Evolutionary conservation across 257 asterid genomes (phyloP), one percentile per base, ranked within the genome.

Genomic region (Schizonepeta tenuifolia): DNA sequence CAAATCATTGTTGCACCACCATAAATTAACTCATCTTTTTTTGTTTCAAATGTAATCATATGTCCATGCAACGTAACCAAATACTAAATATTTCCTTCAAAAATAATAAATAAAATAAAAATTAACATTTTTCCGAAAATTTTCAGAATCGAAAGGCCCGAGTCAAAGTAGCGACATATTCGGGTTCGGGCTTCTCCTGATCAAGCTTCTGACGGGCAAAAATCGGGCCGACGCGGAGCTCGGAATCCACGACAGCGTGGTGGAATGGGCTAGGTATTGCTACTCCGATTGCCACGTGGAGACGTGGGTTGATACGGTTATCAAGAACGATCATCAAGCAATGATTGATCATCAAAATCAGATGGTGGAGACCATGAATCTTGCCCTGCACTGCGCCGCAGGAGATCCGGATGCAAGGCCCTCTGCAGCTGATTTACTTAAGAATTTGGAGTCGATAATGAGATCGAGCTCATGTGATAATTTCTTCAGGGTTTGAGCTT

Each of bases 231-330:
- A 88, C 10, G 3, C 76, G 1, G 92, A 86, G 83, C 82, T 82
- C 1, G 91, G 90, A 2, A 78, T 74, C 77, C 85, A 80, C 17
- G 83, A 77, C 40, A 76, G 71, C 78, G 53, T 90, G 2, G 90
- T 92, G 9, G 92, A 90, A 41, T 90, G 98, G 98, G 97, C 97
- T 0, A 78, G 97, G 54, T 81, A 87, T 44, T 90, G 98, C 78
- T 88, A 92, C 80, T 86, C 98, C 0, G 95, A 92, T 31, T 86
- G 97, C 69, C 95, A 82, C 82, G 72, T 92, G 41, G 97, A 90
- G 20, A 71, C 43, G 63, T 92, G 98, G 98, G 84, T 90, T 12
- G 96, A 92, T 71, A 76, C 83, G 33, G 56, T 9, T 8, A 81
- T 90, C 78, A 83, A 77, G 73, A 72, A 53, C 6, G 76, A 70